Evolutionary conservation across 2,329 filamentous ascomycete genomes (phyloP).

Genomic region (Penicillium sp.): DNA sequence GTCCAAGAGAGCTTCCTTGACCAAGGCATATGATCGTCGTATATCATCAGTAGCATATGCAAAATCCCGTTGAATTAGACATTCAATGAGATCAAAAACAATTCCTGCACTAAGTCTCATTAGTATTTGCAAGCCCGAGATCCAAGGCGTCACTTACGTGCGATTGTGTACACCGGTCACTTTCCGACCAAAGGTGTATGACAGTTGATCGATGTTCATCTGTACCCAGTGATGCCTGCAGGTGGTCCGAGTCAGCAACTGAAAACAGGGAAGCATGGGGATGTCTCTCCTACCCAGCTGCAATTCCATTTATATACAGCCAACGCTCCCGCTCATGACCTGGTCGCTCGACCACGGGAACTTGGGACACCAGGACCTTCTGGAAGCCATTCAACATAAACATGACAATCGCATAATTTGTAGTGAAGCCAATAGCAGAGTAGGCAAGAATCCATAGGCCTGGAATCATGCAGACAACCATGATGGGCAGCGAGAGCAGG

Average conservation of each 20-base stretch:
- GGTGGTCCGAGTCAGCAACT: slow-evolving; percentile 4
- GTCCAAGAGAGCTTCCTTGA: slow-evolving; percentile 65
- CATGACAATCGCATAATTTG: slow-evolving; percentile 32
- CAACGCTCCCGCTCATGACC: slow-evolving; percentile 64
- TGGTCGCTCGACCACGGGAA: slow-evolving; percentile 25
- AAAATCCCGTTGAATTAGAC: slow-evolving; percentile 72
- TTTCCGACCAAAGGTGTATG: slow-evolving; percentile 68
- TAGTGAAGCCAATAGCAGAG: slow-evolving; percentile 23
- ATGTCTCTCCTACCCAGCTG: slow-evolving; percentile 32
- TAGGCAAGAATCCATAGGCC: slow-evolving; percentile 30
- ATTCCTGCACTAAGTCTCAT: slow-evolving; percentile 52
- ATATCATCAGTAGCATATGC: slow-evolving; percentile 69
- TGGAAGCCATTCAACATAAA: slow-evolving; percentile 45
- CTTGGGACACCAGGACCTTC: slow-evolving; percentile 47
- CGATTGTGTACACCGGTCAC: slow-evolving; percentile 73
- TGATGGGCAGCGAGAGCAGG: slow-evolving; percentile 56
- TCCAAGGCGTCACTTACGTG: slow-evolving; percentile 48
- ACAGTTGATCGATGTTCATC: slow-evolving; percentile 67
- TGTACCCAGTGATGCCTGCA: slow-evolving; percentile 57
- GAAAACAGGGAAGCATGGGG: slow-evolving; percentile 37
- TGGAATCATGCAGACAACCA: slow-evolving; percentile 46
- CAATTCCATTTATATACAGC: slow-evolving; percentile 77
- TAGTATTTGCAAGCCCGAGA: background rate
- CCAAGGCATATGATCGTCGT: slow-evolving; percentile 55
- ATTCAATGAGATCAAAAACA: slow-evolving; percentile 74